Conservation (phyloP, 805 yeast species). For the Crinitomyces ghanaensis region DNA sequence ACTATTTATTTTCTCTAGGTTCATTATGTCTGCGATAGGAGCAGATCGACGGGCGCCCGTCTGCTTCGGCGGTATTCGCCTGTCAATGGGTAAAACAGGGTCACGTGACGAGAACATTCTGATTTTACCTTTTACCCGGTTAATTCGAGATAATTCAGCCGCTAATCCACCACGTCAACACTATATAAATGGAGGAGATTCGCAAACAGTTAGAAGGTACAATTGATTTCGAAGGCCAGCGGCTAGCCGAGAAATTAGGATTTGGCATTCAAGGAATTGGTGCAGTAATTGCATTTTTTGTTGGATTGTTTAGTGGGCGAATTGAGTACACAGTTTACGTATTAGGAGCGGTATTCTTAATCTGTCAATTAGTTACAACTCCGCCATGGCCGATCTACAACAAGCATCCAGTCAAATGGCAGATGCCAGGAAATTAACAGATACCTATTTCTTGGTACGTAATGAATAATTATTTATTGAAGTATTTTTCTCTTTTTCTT, state of each 20-base stretch:
- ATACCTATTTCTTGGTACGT: no score
- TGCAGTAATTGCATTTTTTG: conserved; percentile 15
- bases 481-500: no score
- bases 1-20: no score
- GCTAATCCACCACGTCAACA: no score
- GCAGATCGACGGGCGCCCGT: no score
- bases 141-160: no score
- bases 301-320: conserved; percentile 40
- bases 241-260: conserved; percentile 28
- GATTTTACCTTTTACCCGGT: no score
- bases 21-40: no score
- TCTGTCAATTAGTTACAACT: conserved; percentile 28
- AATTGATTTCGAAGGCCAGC: conserved; percentile 46
- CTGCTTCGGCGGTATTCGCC: no score
- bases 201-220: conserved; percentile 12
- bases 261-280: conserved; percentile 17
- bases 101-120: no score
- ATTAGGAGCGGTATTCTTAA: conserved; percentile 28
- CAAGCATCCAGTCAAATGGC: conserved; percentile 38
- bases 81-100: no score
- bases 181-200: conserved; percentile 14
- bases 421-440: conserved; percentile 7
- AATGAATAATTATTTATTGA: no score
- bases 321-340: conserved; percentile 29
- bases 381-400: conserved; percentile 54